These are phyloP conservation scores for Linum usitatissimum DNA, from an alignment of 345 rosid genomes.

Conservation along the genomic window DNA sequence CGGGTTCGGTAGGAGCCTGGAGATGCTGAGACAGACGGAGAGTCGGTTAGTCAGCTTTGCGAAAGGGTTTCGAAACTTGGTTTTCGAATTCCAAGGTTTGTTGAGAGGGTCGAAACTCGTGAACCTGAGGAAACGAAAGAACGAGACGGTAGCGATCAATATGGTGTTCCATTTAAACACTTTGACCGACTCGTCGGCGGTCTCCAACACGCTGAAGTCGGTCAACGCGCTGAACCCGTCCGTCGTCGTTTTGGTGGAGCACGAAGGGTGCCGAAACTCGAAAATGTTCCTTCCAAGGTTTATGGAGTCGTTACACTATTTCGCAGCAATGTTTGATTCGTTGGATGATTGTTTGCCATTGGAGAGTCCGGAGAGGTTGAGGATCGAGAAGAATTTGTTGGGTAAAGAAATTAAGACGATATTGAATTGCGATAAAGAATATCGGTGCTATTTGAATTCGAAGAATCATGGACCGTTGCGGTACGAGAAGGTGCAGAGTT, in stretches of 20 bases:
- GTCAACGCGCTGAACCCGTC: slow-evolving; percentile 38
- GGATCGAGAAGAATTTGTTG: slow-evolving; percentile 51
- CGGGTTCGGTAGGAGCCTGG: slow-evolving; percentile 34
- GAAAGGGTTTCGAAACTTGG: slow-evolving; percentile 32
- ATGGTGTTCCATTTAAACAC: slow-evolving; percentile 43
- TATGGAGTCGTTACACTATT: slow-evolving; percentile 55
- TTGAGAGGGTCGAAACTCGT: slow-evolving; percentile 26
- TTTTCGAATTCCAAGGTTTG: slow-evolving; percentile 51
- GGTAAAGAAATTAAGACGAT: slow-evolving; percentile 49
- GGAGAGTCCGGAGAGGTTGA: slow-evolving; percentile 39
- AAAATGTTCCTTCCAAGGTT: slow-evolving; percentile 43
- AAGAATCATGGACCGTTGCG: background rate
- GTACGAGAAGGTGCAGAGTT: slow-evolving; percentile 43
- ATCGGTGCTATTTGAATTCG: background rate
- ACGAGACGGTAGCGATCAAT: slow-evolving; percentile 49
- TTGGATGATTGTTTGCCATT: slow-evolving; percentile 48
- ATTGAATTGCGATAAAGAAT: slow-evolving; percentile 29
- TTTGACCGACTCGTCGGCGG: slow-evolving; percentile 13
- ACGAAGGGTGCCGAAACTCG: slow-evolving; percentile 36
- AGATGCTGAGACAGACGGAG: slow-evolving; percentile 52
- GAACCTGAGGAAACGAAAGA: slow-evolving; percentile 32
- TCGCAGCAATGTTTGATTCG: slow-evolving; percentile 65
- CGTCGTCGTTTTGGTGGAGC: slow-evolving; percentile 44
- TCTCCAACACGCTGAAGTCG: slow-evolving; percentile 36
- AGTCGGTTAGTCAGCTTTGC: slow-evolving; percentile 41